phyloP scores from a whole-genome alignment of 495 filamentous ascomycete genomes.

The Podospora comata region DNA sequence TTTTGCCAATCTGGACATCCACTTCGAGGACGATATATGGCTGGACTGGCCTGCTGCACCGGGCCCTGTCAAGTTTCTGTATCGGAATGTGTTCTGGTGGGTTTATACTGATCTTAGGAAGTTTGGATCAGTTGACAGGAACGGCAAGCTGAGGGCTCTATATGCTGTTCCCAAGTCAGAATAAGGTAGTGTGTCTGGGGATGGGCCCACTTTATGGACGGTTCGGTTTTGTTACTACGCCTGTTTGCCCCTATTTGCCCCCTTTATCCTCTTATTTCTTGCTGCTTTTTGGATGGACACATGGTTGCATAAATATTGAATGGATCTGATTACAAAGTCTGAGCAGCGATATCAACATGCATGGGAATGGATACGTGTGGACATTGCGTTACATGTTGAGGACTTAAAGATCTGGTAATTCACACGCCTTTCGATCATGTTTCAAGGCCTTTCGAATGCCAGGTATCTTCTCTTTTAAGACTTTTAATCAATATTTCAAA shows the following conservation, averaged over 20 bases:
- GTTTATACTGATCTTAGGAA: slow-evolving; percentile 30
- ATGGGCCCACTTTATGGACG: not conserved
- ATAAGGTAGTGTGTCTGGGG: not conserved
- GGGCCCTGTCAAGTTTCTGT: slow-evolving; percentile 23
- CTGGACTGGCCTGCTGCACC: slow-evolving; percentile 35
- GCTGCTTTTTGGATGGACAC: too few species aligned
- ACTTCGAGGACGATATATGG: slow-evolving; percentile 38
- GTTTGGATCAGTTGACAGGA: slow-evolving; percentile 34
- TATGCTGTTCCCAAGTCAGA: slow-evolving; percentile 16
- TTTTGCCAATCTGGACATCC: slow-evolving; percentile 45
- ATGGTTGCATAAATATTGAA: too few species aligned
- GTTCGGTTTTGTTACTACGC: not conserved
- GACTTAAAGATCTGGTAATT: too few species aligned
- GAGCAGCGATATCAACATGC: too few species aligned
- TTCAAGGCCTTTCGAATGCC: too few species aligned
- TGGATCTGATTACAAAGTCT: too few species aligned
- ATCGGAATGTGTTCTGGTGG: slow-evolving; percentile 27
- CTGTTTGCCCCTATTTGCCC: not conserved
- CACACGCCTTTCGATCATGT: too few species aligned
- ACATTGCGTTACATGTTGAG: too few species aligned
- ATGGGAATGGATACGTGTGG: too few species aligned
- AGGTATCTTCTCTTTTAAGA: too few species aligned
- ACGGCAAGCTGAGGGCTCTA: slow-evolving; percentile 30
- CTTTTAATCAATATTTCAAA: too few species aligned
- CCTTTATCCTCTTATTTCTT: too few species aligned